Evolutionary conservation across 306 rosid species (phyloP), one percentile per base, ranked within the genome.

Genomic region (Luffa acutangula): DNA sequence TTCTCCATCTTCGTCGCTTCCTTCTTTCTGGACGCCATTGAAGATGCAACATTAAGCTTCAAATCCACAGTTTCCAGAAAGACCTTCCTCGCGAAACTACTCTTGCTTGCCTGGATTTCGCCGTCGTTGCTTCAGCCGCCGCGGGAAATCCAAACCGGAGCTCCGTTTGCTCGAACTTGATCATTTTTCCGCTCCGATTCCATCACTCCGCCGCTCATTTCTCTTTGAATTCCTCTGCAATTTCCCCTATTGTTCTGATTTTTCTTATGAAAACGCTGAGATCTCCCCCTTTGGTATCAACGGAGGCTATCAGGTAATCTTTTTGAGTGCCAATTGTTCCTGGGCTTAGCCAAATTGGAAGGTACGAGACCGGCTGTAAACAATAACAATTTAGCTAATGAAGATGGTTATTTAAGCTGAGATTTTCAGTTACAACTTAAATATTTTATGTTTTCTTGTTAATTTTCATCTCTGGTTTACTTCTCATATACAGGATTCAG

Each of bases 1-100:
- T 83, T 20, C 13, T 87, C 51, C 63, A 88, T 43, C 3, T 65
- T 66, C 56, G 76, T 86, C 18, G 59, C 83, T 60, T 45, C 83
- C 18, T 46, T 81, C 20, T 42, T 36, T 43, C 56, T 79, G n/a
- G 81, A 60, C 4, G 76, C 83, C 20, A 81, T 81, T 31, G 79
- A 85, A 12, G 96, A 92, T 39, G 67, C 70, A 63, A 94, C 88
- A 82, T 91, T 91, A 59, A 94, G 93, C 89, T 94, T 91, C 91
- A 91, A 85, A 88, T 94, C 95, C 48, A 91, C 87, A 13, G 90
- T 85, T 3, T 87, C 88, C 0, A 86, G 80, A 65, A 94, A 94
- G 34, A 89, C 91, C 31, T 25, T 25, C 78, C 94, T 88, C 86
- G 85, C 91, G 48, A 54, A 77, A 43, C 15, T 78, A 20, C 78